Percentiles rank a stretch among this genome's conserved stretches.
Evolutionary conservation across 768 basidiomycete genomes (phyloP).

Genomic region (Mrakia hoshinonis): DNA sequence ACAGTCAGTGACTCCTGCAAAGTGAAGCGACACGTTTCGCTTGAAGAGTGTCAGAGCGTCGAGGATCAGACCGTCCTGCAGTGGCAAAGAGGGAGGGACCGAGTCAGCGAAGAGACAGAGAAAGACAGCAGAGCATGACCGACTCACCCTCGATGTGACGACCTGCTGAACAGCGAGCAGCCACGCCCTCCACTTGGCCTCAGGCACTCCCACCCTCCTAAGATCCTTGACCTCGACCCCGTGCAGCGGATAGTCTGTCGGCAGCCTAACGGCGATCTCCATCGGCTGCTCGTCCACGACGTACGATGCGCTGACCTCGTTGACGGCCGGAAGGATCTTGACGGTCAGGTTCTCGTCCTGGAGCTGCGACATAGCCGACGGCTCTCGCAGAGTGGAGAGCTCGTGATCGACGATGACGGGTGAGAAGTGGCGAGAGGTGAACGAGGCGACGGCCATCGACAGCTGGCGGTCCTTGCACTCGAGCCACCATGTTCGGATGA

Average conservation of each 20-base stretch:
- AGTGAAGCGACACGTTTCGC: conserved; percentile 84
- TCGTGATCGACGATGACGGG: conserved; percentile 78
- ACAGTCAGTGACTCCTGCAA: conserved; percentile 91
- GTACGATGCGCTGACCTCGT: conserved; percentile 78
- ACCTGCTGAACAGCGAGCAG: conserved; percentile 83
- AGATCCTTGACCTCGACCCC: conserved; percentile 79
- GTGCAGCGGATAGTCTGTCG: conserved; percentile 81
- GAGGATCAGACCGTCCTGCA: conserved; percentile 76
- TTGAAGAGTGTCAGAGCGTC: conserved; percentile 86
- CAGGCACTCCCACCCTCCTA: conserved; percentile 75
- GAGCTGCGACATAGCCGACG: conserved; percentile 39
- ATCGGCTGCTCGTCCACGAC: conserved; percentile 86
- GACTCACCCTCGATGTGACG: conserved; percentile 70
- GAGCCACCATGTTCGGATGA: conserved; percentile 75
- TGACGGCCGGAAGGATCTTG: conserved; percentile 61
- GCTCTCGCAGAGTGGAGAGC: conserved; percentile 54
- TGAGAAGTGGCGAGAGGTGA: conserved; percentile 70
- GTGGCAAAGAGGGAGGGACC: no score
- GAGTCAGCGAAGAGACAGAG: no score
- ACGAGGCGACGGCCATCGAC: conserved; percentile 61
- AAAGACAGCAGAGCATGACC: not conserved
- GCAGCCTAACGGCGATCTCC: conserved; percentile 78
- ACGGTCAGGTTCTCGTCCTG: conserved; percentile 69
- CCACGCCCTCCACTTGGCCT: conserved; percentile 88
- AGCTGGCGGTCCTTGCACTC: conserved; percentile 85